Evolutionary conservation across 2,329 filamentous ascomycete species (phyloP), one percentile per base, ranked within the genome.

Genomic region (Fusarium brevicatenulatum): DNA sequence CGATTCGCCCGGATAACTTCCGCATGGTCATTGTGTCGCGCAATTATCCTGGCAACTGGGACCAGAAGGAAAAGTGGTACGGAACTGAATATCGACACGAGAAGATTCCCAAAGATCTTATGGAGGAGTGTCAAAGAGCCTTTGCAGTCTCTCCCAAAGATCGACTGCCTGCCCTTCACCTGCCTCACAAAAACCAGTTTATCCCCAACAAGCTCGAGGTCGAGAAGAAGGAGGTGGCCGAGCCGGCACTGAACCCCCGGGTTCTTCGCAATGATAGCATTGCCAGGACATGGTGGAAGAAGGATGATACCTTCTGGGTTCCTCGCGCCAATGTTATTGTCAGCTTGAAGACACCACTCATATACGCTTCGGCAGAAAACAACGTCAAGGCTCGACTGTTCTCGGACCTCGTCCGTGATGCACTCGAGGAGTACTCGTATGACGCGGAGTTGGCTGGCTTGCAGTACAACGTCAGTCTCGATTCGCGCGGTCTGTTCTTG

Each of bases 281-380:
- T 39, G 91, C 93, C 2, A 91, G 95, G 36, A 92, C 94, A 6
- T 99, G 96, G 96, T 98, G 91, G 86, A 99, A 99, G 86, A 98
- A 98, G 83, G 96, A 99, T 78, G 96, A 99, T 77, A 95, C 92
- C 1, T 99, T 98, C 82, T 98, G 95, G 95, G 96, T 98, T 15
- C 96, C 96, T 13, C 97, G 97, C 81, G 96, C 94, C 7, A 96
- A 95, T 66, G 85, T 98, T 23, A 89, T 95, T 73, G 90, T 97
- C 72, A 94, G 91, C 75, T 87, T 97, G 73, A 90, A 91, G 76
- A 97, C 92, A 66, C 93, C 95, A 1, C 83, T 97, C 50, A 91
- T 93, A n/a, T 91, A 91, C 80, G 89, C 93, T 4, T 95, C 93
- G 9, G 93, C 95, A 4, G 91, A 92, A 63, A 95, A 93, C 70